Evolutionary conservation across 768 basidiomycete genomes (phyloP), one percentile per base, ranked within the genome.

Genomic region (Calvatia gigantea): DNA sequence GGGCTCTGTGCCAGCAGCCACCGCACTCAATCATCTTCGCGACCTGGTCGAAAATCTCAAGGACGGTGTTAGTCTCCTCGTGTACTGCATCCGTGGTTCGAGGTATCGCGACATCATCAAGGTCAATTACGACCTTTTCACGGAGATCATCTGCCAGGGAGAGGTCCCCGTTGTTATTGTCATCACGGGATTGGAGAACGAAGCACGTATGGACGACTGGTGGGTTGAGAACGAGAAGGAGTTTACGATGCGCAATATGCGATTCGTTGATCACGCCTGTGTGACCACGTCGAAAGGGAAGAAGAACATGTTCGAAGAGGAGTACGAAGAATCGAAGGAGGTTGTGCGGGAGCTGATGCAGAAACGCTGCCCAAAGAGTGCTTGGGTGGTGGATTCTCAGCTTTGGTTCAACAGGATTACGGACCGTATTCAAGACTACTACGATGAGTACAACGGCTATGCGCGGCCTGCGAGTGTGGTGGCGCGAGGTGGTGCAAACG

Each of bases 51-150:
- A 64, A 12, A 67, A 61, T 7, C 64, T 78, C 14, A 52, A 68
- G 1, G 64, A 62, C 8, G 74, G 76, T 15, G 58, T 78, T 51
- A 69, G 65, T 63, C 66, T 78, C 32, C 71, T 78, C 33, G 58
- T 77, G 6, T 78, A 69, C 60, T 70, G 46, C 5, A 70, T 75
- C 59, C 70, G 71, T 5, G 73, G 69, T n/a, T 69, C 75, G 12
- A 64, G 73, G 55, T 65, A 75, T 53, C 65, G 63, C 46, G 64
- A 68, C 67, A 2, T 56, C 69, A 28, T 68, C 39, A 65, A 68
- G 38, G n/a, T n/a, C n/a, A 78, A 76, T 46, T 78, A 75, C 65
- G 62, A 64, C 29, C 57, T 75, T 28, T 73, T 76, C 57, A 15
- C 58, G 47, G 66, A 73, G 9, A 66, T 72, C 15, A 69, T 78